These are phyloP conservation scores for Russula sp. DNA, from an alignment of 768 basidiomycete species.

Conservation along the genomic window DNA sequence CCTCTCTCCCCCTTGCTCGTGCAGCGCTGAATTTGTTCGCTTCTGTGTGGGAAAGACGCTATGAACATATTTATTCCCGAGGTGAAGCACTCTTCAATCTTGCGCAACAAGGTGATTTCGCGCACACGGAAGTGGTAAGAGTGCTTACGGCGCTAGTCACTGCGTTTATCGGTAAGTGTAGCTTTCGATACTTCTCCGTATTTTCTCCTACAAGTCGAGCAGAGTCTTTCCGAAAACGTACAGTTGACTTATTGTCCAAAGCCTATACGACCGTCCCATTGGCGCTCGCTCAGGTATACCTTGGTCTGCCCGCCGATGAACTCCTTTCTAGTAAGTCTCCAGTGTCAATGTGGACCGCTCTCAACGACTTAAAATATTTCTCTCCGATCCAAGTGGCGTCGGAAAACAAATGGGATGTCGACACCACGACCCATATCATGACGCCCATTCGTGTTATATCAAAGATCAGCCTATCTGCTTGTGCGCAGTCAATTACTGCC, in stretches of 20 bases:
- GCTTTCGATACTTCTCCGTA: not conserved
- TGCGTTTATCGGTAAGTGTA: conserved; percentile 42
- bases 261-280: conserved; percentile 60
- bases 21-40: conserved; percentile 41
- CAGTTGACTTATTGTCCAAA: conserved; percentile 47
- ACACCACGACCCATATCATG: conserved; percentile 39
- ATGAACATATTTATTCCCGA: conserved; percentile 48
- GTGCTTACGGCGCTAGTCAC: conserved; percentile 39
- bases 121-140: conserved; percentile 39
- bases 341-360: conserved; percentile 7
- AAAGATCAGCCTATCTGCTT: not conserved
- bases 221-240: conserved; percentile 56
- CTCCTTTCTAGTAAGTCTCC: conserved; percentile 29
- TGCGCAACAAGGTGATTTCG: conserved; percentile 38
- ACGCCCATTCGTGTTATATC: conserved; percentile 29
- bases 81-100: conserved; percentile 36
- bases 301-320: conserved; percentile 38
- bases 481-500: not conserved
- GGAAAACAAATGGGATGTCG: conserved; percentile 44
- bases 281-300: conserved; percentile 46
- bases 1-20: conserved; percentile 38
- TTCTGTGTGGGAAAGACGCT: conserved; percentile 47
- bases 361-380: not conserved
- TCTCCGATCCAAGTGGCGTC: conserved; percentile 32
- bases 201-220: not conserved